Percentiles rank a stretch among this genome's conserved stretches.
Evolutionary conservation across 192 early-diverging fungal genomes (phyloP).

Genomic region (Backusella sp.): DNA sequence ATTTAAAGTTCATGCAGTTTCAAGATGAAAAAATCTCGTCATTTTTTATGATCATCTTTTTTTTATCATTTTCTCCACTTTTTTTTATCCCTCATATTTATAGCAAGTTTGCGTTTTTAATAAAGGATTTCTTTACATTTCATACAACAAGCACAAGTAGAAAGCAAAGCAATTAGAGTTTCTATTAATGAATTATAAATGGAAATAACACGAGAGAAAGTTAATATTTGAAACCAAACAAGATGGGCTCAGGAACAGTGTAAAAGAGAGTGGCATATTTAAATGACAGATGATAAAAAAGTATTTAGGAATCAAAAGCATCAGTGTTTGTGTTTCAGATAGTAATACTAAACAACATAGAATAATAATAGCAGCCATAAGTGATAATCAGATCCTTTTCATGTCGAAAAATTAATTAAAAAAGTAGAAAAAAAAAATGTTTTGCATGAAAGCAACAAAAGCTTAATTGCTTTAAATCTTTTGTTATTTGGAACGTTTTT

Average conservation of each 20-base stretch:
- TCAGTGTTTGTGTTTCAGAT: not conserved
- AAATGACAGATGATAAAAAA: not conserved
- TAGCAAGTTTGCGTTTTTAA: not conserved
- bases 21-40: not conserved
- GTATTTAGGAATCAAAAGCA: not conserved
- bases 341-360: not conserved
- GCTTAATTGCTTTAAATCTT: not conserved
- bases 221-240: not conserved
- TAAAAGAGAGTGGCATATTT: not conserved
- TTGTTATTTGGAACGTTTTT: not conserved
- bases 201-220: not conserved
- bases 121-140: not conserved
- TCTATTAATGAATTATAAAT: not conserved
- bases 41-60: not conserved
- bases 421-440: not conserved
- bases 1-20: conserved; percentile 1
- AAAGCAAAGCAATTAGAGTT: not conserved
- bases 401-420: not conserved
- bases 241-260: not conserved
- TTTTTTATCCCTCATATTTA: no score
- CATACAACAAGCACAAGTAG: not conserved
- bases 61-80: no score
- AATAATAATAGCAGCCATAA: not conserved
- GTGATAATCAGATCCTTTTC: not conserved
- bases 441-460: not conserved